Evolutionary conservation across 805 yeast genomes (phyloP).

Genomic region (Wickerhamiella spandovensis): DNA sequence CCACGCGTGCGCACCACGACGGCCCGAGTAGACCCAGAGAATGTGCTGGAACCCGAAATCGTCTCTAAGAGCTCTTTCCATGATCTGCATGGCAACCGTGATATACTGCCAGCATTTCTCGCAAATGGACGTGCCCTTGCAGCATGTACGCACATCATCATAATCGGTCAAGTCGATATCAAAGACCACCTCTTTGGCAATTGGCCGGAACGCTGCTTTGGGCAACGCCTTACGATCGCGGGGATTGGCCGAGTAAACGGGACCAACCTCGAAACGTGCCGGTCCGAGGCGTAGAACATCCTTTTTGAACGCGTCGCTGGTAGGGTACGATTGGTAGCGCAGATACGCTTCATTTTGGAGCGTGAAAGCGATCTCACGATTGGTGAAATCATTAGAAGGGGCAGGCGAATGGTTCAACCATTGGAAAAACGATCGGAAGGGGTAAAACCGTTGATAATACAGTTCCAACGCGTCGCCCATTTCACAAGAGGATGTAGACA

Average conservation of each 20-base stretch:
- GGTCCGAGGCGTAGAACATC: conserved; percentile 67
- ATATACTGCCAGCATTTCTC: conserved; percentile 88
- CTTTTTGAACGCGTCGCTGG: conserved; percentile 60
- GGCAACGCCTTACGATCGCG: conserved; percentile 65
- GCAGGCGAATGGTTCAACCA: conserved; percentile 84
- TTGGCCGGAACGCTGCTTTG: conserved; percentile 64
- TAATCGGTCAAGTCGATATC: conserved; percentile 98
- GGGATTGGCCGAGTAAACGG: conserved; percentile 81
- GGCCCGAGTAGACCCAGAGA: conserved; percentile 93
- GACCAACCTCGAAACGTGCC: conserved; percentile 88
- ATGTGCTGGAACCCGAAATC: conserved; percentile 83
- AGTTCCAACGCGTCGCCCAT: not conserved
- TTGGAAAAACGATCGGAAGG: conserved; percentile 64
- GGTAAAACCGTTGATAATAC: conserved; percentile 37
- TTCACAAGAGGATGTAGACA: too few relatives aligned
- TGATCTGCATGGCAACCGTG: conserved; percentile 63
- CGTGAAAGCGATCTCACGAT: conserved; percentile 90
- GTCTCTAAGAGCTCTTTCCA: conserved; percentile 57
- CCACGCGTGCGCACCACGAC: conserved; percentile 99
- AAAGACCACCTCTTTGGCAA: conserved; percentile 77
- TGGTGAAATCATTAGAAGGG: conserved; percentile 61
- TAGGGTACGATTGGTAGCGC: conserved; percentile 67
- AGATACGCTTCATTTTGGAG: conserved; percentile 77
- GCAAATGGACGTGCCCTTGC: conserved; percentile 75
- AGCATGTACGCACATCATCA: conserved; percentile 87